Percentiles rank a stretch among this genome's conserved stretches.
These are phyloP conservation scores for Boletus sensibilis DNA, from an alignment of 768 basidiomycete species.

Conservation along the genomic window DNA sequence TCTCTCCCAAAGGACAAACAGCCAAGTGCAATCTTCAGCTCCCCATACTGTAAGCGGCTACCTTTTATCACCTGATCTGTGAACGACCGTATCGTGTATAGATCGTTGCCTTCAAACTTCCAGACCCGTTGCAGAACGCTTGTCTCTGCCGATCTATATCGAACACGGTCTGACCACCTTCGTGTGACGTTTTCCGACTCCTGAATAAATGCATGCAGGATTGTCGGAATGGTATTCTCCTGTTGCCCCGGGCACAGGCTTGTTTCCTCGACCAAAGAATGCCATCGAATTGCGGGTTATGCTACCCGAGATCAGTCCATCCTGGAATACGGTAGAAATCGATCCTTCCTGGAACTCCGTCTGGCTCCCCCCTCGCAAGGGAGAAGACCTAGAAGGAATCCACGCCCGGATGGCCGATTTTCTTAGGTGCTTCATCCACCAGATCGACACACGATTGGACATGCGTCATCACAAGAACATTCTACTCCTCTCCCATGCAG, in stretches of 20 bases:
- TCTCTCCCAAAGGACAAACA: slow-evolving; percentile 62
- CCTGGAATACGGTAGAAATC: slow-evolving; percentile 59
- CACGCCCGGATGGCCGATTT: slow-evolving; percentile 60
- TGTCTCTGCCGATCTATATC: slow-evolving; percentile 68
- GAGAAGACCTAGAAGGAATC: slow-evolving; percentile 63
- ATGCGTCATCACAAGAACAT: slow-evolving; percentile 46
- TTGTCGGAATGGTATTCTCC: slow-evolving; percentile 81
- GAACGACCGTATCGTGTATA: slow-evolving; percentile 25
- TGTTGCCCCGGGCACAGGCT: slow-evolving; percentile 59
- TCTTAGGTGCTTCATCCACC: slow-evolving; percentile 49
- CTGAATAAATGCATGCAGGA: slow-evolving; percentile 37
- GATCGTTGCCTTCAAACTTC: slow-evolving; percentile 89
- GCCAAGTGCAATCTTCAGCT: slow-evolving; percentile 81
- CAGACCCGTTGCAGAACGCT: slow-evolving; percentile 56
- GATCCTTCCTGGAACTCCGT: slow-evolving; percentile 64
- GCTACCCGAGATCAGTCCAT: slow-evolving; percentile 61
- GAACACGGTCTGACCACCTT: slow-evolving; percentile 60
- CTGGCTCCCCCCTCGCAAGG: slow-evolving; percentile 69
- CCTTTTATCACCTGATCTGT: background rate
- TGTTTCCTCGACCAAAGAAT: slow-evolving; percentile 71
- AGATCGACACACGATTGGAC: slow-evolving; percentile 46
- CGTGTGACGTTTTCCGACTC: slow-evolving; percentile 7
- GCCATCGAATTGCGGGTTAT: slow-evolving; percentile 50
- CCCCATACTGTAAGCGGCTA: slow-evolving; percentile 66
- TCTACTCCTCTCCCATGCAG: slow-evolving; percentile 72